A percentile compares a stretch with the other conserved stretches of the same genome.
phyloP scores from a whole-genome alignment of 2,329 filamentous ascomycete species.

The Aspergillus sergii region DNA sequence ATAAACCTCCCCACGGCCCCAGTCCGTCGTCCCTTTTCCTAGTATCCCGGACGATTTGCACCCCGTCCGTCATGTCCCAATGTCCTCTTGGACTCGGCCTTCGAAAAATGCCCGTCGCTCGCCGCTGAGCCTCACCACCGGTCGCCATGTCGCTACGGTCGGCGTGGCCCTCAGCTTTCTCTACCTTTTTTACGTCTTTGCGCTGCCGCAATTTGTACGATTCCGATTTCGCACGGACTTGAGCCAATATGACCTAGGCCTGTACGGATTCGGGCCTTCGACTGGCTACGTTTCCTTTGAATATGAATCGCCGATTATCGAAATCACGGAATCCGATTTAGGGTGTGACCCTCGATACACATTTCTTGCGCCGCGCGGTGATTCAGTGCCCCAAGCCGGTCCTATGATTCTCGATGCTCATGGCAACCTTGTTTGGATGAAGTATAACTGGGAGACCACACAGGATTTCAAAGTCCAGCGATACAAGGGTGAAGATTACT shows the following conservation, averaged over 20 bases:
- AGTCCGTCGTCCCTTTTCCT: neutral
- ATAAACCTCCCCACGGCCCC: neutral
- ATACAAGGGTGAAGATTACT: constrained; percentile 26
- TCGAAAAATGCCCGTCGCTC: constrained; percentile 9
- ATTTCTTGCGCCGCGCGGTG: constrained; percentile 35
- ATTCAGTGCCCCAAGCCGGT: constrained; percentile 30
- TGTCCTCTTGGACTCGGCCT: constrained; percentile 19
- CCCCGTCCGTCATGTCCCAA: constrained; percentile 17
- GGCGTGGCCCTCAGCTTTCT: constrained; percentile 15
- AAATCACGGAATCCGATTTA: constrained; percentile 26
- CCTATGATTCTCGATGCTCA: constrained; percentile 31
- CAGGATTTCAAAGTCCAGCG: constrained; percentile 31
- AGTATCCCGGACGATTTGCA: neutral
- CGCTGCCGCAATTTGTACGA: constrained; percentile 20
- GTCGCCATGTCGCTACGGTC: constrained; percentile 7
- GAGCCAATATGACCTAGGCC: constrained; percentile 33
- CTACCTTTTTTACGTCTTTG: constrained; percentile 24
- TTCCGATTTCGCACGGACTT: constrained; percentile 21
- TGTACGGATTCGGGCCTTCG: constrained; percentile 34
- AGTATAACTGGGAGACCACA: constrained; percentile 24
- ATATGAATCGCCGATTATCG: constrained; percentile 29
- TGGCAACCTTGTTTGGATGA: constrained; percentile 32
- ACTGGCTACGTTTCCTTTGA: constrained; percentile 32
- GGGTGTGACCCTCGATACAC: constrained; percentile 34
- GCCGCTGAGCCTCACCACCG: constrained; percentile 9